A percentile compares a stretch with the other conserved stretches of the same genome.
phyloP scores from a whole-genome alignment of 805 yeast genomes.

The Candida namnaoensis region DNA sequence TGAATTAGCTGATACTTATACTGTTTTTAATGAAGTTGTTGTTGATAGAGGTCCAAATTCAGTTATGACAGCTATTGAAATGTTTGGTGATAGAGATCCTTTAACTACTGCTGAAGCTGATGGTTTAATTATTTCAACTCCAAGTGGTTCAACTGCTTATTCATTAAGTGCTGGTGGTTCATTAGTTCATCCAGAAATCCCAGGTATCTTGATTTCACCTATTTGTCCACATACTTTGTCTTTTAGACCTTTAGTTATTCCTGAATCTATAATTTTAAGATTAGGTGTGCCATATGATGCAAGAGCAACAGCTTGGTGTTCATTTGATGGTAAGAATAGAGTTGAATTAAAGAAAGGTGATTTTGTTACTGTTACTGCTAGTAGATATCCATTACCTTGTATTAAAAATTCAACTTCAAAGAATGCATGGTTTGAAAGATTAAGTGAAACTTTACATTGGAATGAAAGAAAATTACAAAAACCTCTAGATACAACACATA shows the following conservation, averaged over 20 bases:
- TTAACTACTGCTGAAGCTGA: slow-evolving; percentile 61
- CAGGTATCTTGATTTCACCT: slow-evolving; percentile 47
- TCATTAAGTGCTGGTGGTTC: slow-evolving; percentile 47
- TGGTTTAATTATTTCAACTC: slow-evolving; percentile 56
- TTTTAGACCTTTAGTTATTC: slow-evolving; percentile 44
- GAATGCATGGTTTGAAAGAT: slow-evolving; percentile 23
- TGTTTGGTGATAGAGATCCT: slow-evolving; percentile 37
- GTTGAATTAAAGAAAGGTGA: slow-evolving; percentile 23
- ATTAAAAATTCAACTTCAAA: slow-evolving; percentile 15
- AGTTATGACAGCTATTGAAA: slow-evolving; percentile 40
- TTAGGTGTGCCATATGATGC: slow-evolving; percentile 24
- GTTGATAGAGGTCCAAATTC: slow-evolving; percentile 46
- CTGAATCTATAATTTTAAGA: slow-evolving; percentile 25
- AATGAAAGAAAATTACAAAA: slow-evolving; percentile 24
- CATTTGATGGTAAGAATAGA: slow-evolving; percentile 26
- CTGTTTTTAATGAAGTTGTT: slow-evolving; percentile 43
- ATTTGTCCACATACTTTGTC: slow-evolving; percentile 46
- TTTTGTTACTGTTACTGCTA: slow-evolving; percentile 23
- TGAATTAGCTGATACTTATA: slow-evolving; percentile 19
- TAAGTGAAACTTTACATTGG: slow-evolving; percentile 25
- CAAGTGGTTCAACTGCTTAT: slow-evolving; percentile 60
- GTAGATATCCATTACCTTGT: slow-evolving; percentile 22
- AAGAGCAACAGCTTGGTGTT: slow-evolving; percentile 25
- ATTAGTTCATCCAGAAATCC: slow-evolving; percentile 44
- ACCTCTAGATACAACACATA: slow-evolving; percentile 7